phyloP scores from a whole-genome alignment of 2,329 filamentous ascomycete genomes.

The Thelonectria blattea region DNA sequence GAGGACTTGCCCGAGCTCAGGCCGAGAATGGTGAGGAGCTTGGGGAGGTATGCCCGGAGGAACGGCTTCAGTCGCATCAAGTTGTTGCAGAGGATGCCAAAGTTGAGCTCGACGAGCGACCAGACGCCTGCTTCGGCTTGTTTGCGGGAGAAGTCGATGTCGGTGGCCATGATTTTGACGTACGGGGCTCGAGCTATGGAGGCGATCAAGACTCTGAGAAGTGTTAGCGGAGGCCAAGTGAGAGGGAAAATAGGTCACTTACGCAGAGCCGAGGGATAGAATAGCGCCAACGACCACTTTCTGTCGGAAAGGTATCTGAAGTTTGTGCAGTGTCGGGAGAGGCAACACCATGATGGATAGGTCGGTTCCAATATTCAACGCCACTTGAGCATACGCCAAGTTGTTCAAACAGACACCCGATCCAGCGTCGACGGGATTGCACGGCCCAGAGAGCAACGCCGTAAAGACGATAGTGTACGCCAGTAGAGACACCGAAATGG shows the following conservation, averaged over 20 bases:
- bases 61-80: slow-evolving; percentile 19
- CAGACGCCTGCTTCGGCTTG: slow-evolving; percentile 20
- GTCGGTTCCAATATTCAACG: slow-evolving; percentile 16
- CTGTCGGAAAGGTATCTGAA: slow-evolving; percentile 12
- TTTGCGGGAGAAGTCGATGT: slow-evolving; percentile 13
- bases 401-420: slow-evolving; percentile 13
- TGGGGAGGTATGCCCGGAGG: slow-evolving; percentile 15
- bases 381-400: slow-evolving; percentile 16
- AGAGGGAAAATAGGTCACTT: neutral
- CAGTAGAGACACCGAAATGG: neutral
- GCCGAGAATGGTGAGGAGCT: slow-evolving; percentile 3
- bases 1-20: slow-evolving; percentile 1
- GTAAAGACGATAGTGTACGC: slow-evolving; percentile 18
- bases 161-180: slow-evolving; percentile 12
- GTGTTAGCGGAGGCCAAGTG: neutral
- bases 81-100: slow-evolving; percentile 22
- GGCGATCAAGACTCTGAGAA: slow-evolving; percentile 9
- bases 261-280: slow-evolving; percentile 17
- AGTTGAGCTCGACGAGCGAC: slow-evolving; percentile 19
- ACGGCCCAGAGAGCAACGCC: slow-evolving; percentile 5
- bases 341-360: slow-evolving; percentile 13
- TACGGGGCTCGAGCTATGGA: slow-evolving; percentile 19
- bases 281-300: slow-evolving; percentile 14
- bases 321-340: slow-evolving; percentile 6
- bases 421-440: slow-evolving; percentile 13